Evolutionary conservation across 306 rosid species (phyloP).

Genomic region (Acacia confusa): DNA sequence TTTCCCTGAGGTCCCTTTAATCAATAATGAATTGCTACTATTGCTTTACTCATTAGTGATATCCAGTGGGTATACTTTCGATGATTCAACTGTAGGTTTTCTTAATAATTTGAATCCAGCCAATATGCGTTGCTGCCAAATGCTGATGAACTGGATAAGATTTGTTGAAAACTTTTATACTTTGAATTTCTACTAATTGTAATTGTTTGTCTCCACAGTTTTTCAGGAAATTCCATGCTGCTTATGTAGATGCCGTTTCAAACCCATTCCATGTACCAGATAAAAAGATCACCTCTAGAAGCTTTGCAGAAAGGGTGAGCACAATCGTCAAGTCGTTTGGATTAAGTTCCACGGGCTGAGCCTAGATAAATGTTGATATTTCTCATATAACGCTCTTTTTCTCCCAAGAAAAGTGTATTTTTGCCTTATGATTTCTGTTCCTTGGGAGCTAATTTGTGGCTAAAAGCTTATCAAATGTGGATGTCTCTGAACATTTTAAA

Average conservation of each 20-base stretch:
- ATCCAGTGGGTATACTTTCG: neutral
- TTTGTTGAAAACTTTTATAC: neutral
- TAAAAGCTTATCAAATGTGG: neutral
- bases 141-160: neutral
- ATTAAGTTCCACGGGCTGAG: conserved; percentile 62
- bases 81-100: neutral
- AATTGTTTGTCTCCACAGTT: conserved; percentile 47
- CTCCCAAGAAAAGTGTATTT: neutral
- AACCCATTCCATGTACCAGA: conserved; percentile 77
- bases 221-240: conserved; percentile 71
- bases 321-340: conserved; percentile 93
- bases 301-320: conserved; percentile 87
- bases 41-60: neutral
- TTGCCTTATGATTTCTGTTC: neutral
- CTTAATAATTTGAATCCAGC: neutral
- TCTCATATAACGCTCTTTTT: neutral
- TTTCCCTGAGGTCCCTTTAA: neutral
- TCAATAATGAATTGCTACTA: neutral
- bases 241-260: conserved; percentile 76
- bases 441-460: neutral
- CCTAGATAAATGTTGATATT: conserved; percentile 16
- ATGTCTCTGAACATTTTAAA: conserved; percentile 1
- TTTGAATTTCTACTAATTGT: conserved; percentile 9
- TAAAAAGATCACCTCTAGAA: conserved; percentile 87
- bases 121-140: conserved; percentile 5